phyloP scores from a whole-genome alignment of 2,329 filamentous ascomycete species.

The Pseudocercospora macadamiae region DNA sequence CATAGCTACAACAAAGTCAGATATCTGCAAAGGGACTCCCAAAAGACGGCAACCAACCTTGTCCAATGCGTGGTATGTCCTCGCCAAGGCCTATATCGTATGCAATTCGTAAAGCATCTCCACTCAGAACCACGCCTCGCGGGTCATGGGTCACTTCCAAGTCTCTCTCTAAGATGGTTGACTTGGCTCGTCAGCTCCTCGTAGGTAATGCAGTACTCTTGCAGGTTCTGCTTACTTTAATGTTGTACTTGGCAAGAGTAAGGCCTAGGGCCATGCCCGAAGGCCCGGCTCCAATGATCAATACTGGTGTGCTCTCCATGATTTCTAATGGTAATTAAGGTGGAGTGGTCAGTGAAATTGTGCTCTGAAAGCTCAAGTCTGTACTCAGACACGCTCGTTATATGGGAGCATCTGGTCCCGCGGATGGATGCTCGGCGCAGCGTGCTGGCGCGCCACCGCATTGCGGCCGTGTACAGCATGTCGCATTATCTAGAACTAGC shows the following conservation, averaged over 20 bases:
- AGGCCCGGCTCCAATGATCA: conserved; percentile 6
- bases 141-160: conserved; percentile 9
- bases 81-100: conserved; percentile 10
- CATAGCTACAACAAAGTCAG: background rate
- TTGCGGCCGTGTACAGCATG: too few species aligned
- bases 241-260: conserved; percentile 3
- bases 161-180: conserved; percentile 15
- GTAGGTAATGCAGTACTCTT: too few species aligned
- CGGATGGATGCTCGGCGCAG: too few species aligned
- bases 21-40: too few species aligned
- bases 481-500: background rate
- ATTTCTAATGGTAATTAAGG: background rate
- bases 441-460: too few species aligned
- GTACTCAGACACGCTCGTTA: too few species aligned
- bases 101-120: conserved; percentile 10
- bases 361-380: background rate
- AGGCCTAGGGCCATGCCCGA: conserved; percentile 6
- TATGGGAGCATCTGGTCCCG: too few species aligned
- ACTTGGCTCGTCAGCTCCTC: background rate
- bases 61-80: conserved; percentile 12
- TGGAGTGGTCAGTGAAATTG: background rate
- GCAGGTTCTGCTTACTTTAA: background rate
- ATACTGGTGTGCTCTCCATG: conserved; percentile 5
- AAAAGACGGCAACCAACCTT: too few species aligned
- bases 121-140: conserved; percentile 14